Percentiles rank a stretch among this genome's conserved stretches.
These are phyloP conservation scores for Fusarium chlamydosporum DNA, from an alignment of 2,329 filamentous ascomycete species.

Conservation along the genomic window DNA sequence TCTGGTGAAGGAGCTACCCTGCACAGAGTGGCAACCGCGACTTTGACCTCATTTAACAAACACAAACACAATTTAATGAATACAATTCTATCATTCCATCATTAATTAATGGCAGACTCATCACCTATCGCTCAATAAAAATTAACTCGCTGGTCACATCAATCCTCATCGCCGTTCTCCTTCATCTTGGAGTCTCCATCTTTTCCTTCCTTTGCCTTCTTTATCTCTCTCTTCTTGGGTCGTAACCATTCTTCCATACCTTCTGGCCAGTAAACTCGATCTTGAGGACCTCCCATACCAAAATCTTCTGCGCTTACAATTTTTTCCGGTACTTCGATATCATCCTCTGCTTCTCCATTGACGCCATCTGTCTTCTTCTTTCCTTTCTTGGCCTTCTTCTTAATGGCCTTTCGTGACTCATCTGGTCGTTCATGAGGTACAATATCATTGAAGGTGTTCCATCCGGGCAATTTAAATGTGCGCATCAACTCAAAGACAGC, in stretches of 20 bases:
- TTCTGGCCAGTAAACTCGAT: conserved; percentile 89
- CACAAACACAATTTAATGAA: too few relatives aligned
- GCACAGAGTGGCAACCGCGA: background rate
- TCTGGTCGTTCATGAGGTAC: conserved; percentile 82
- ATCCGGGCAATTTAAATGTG: conserved; percentile 85
- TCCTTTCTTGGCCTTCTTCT: conserved; percentile 57
- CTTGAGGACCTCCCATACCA: conserved; percentile 86
- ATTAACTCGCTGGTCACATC: background rate
- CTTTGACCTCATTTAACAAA: background rate
- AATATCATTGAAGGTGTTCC: conserved; percentile 80
- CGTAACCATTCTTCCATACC: conserved; percentile 92
- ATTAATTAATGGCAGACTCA: background rate
- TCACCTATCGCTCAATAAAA: background rate
- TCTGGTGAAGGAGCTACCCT: conserved; percentile 18
- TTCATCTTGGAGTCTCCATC: background rate
- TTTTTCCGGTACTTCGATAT: conserved; percentile 57
- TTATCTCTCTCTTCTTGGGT: conserved; percentile 80
- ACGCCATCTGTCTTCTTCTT: conserved; percentile 57
- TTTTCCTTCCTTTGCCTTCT: conserved; percentile 59
- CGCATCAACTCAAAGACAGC: conserved; percentile 95
- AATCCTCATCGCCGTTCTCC: conserved; percentile 42
- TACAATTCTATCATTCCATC: too few relatives aligned
- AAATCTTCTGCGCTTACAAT: conserved; percentile 76
- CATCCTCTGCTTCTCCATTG: conserved; percentile 57
- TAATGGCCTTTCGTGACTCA: conserved; percentile 69